Evolutionary conservation across 768 basidiomycete species (phyloP).

Genomic region (Hygrophorus russula): DNA sequence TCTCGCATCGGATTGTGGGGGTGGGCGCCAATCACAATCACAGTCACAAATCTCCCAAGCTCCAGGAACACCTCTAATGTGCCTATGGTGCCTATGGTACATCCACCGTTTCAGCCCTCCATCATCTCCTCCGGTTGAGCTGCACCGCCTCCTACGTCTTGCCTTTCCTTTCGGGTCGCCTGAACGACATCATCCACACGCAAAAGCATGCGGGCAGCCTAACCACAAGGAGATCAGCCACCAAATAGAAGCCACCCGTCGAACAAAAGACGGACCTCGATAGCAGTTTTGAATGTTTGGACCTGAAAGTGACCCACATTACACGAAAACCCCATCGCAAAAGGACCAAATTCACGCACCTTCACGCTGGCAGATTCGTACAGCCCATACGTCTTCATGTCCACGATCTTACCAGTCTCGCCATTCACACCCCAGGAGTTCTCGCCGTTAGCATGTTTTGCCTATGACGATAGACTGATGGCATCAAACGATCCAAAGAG

Average conservation of each 20-base stretch:
- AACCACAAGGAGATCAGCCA: neutral
- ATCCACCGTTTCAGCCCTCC: slow-evolving; percentile 13
- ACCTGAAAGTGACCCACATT: no score
- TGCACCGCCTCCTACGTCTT: slow-evolving; percentile 34
- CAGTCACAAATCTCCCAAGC: no score
- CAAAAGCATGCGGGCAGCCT: slow-evolving; percentile 84
- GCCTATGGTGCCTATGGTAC: no score
- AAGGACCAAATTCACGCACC: slow-evolving; percentile 22
- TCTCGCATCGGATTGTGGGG: no score
- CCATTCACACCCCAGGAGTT: slow-evolving; percentile 92
- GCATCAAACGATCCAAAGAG: slow-evolving; percentile 1
- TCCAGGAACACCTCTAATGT: no score
- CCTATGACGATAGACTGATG: slow-evolving; percentile 32
- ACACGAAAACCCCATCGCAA: no score
- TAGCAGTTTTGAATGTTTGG: slow-evolving; percentile 93
- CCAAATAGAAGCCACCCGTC: neutral
- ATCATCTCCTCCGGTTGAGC: slow-evolving; percentile 51
- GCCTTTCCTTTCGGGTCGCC: slow-evolving; percentile 67
- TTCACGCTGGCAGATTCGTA: slow-evolving; percentile 97
- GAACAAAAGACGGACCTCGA: slow-evolving; percentile 45
- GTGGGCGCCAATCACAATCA: no score
- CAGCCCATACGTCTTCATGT: slow-evolving; percentile 91
- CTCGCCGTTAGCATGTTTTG: slow-evolving; percentile 90
- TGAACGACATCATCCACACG: slow-evolving; percentile 93
- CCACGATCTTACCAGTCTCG: slow-evolving; percentile 89